A percentile compares a stretch with the other conserved stretches of the same genome.
Conservation (phyloP, 805 yeast species). For the Yarrowia yakushimensis region DNA sequence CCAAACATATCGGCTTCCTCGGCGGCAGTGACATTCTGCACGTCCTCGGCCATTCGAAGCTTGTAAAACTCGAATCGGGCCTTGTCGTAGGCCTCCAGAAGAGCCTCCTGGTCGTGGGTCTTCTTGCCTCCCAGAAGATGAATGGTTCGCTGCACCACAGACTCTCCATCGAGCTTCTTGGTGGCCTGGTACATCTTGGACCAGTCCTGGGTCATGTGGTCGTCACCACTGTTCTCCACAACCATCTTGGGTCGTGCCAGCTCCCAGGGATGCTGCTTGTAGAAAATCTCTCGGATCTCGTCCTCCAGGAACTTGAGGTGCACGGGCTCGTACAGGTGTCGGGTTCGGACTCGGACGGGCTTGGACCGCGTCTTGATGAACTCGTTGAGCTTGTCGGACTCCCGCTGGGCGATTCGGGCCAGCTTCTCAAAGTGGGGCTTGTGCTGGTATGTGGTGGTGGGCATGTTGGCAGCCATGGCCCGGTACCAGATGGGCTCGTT, state of each 20-base stretch:
- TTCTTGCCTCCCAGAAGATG: conserved; percentile 44
- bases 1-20: conserved; percentile 90
- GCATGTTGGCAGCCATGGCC: conserved; percentile 80
- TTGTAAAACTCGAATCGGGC: conserved; percentile 87
- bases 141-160: conserved; percentile 71
- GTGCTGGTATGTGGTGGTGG: conserved; percentile 40
- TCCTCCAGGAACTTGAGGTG: conserved; percentile 67
- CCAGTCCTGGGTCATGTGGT: conserved; percentile 64
- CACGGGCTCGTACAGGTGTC: conserved; percentile 49
- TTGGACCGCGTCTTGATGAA: conserved; percentile 39
- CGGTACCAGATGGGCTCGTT: conserved; percentile 86
- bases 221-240: conserved; percentile 70
- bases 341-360: conserved; percentile 32
- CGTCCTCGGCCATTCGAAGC: conserved; percentile 77
- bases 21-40: conserved; percentile 61
- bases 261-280: conserved; percentile 97
- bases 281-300: conserved; percentile 74
- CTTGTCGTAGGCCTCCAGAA: conserved; percentile 68
- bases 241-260: conserved; percentile 81
- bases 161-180: conserved; percentile 84
- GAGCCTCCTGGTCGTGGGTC: conserved; percentile 32
- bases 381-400: conserved; percentile 31
- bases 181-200: conserved; percentile 64
- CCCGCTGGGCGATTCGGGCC: conserved; percentile 43
- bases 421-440: conserved; percentile 44